phyloP scores from a whole-genome alignment of 805 yeast genomes.

The Suhomyces tanzawaensis region DNA sequence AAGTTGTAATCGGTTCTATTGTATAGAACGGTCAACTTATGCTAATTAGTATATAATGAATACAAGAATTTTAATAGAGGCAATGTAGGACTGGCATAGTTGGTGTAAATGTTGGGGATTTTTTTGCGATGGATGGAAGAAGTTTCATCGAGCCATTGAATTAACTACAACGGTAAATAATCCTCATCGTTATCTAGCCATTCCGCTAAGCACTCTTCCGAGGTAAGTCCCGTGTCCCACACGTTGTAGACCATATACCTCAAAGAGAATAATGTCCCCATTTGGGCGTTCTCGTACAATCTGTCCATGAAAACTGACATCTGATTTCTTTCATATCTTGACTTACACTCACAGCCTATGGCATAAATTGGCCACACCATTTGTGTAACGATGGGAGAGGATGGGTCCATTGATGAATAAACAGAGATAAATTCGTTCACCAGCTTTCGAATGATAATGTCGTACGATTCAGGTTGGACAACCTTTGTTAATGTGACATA shows the following conservation, averaged over 20 bases:
- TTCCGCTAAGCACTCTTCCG: slow-evolving; percentile 45
- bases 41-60: slow-evolving; percentile 10
- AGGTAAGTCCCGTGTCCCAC: slow-evolving; percentile 44
- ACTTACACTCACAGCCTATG: slow-evolving; percentile 44
- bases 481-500: slow-evolving; percentile 25
- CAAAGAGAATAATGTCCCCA: slow-evolving; percentile 51
- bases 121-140: too few relatives aligned
- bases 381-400: slow-evolving; percentile 51
- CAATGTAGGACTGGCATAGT: too few relatives aligned
- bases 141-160: too few relatives aligned
- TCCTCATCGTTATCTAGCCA: slow-evolving; percentile 54
- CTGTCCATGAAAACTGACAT: slow-evolving; percentile 37
- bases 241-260: slow-evolving; percentile 42
- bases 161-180: slow-evolving; percentile 43
- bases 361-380: slow-evolving; percentile 64
- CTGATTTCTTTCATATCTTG: slow-evolving; percentile 26
- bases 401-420: slow-evolving; percentile 44
- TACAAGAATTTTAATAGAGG: slow-evolving; percentile 7
- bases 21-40: slow-evolving; percentile 17
- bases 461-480: slow-evolving; percentile 26
- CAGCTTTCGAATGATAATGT: slow-evolving; percentile 25
- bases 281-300: slow-evolving; percentile 47
- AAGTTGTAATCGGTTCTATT: slow-evolving; percentile 63
- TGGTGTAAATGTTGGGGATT: too few relatives aligned
- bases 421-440: slow-evolving; percentile 48